Evolutionary conservation across 306 rosid species (phyloP).

Genomic region (Medicago lupulina): DNA sequence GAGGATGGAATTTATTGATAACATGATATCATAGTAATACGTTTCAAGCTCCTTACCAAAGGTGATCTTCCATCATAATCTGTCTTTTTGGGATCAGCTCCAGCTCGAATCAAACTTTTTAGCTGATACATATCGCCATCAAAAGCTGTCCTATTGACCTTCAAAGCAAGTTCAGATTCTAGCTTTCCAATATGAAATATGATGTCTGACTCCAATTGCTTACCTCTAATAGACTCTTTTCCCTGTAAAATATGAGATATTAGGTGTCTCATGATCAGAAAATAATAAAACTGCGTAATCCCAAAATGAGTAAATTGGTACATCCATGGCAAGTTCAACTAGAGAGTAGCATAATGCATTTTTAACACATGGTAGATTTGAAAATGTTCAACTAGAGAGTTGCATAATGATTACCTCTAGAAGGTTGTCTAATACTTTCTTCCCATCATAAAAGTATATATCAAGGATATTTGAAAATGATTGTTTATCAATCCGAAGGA

Average conservation of each 20-base stretch:
- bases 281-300: conserved; percentile 6
- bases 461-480: conserved; percentile 87
- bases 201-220: conserved; percentile 90
- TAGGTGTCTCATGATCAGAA: conserved; percentile 13
- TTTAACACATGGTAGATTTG: background rate
- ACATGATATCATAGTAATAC: conserved; percentile 27
- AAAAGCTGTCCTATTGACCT: conserved; percentile 82
- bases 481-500: conserved; percentile 90
- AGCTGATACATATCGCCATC: conserved; percentile 82
- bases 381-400: conserved; percentile 21
- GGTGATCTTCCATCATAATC: conserved; percentile 99
- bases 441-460: conserved; percentile 84
- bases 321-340: conserved; percentile 32
- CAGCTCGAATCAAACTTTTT: conserved; percentile 82
- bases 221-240: conserved; percentile 65
- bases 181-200: conserved; percentile 87
- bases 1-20: conserved; percentile 24
- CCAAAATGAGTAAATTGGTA: conserved; percentile 17
- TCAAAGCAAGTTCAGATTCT: conserved; percentile 94
- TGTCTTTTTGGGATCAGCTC: conserved; percentile 91
- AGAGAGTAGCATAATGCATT: conserved; percentile 22
- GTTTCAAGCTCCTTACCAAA: conserved; percentile 60
- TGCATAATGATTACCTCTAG: conserved; percentile 67
- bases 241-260: conserved; percentile 56
- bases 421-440: conserved; percentile 90